phyloP scores from a whole-genome alignment of 768 basidiomycete genomes.

The Suillus placidus region DNA sequence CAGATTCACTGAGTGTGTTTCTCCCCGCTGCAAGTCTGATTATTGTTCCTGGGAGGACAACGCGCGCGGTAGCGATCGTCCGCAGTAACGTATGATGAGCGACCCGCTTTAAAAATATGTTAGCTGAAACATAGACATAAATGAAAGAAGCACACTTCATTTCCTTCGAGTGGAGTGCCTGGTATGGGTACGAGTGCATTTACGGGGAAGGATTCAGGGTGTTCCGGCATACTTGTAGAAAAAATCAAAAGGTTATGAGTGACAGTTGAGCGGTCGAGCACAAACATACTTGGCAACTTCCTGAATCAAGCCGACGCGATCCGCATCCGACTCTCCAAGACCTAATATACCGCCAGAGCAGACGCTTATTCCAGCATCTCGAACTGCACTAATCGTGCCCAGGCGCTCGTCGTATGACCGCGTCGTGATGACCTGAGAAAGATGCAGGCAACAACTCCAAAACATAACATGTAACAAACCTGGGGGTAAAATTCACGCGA shows the following conservation, averaged over 20 bases:
- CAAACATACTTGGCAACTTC: conserved; percentile 82
- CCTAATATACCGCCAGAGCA: conserved; percentile 97
- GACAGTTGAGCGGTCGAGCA: neutral
- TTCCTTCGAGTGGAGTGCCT: conserved; percentile 90
- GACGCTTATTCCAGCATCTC: conserved; percentile 94
- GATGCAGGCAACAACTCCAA: conserved; percentile 4
- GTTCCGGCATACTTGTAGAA: conserved; percentile 77
- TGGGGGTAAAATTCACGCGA: conserved; percentile 96
- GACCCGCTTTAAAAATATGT: conserved; percentile 58
- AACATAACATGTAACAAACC: conserved; percentile 43
- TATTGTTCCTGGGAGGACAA: conserved; percentile 89
- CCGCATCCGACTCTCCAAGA: conserved; percentile 86
- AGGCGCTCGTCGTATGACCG: conserved; percentile 93
- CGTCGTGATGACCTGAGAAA: conserved; percentile 85
- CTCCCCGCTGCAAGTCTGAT: conserved; percentile 95
- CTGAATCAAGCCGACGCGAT: conserved; percentile 91
- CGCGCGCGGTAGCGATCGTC: conserved; percentile 93
- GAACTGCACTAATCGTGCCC: conserved; percentile 86
- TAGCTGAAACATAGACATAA: conserved; percentile 9
- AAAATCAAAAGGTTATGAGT: conserved; percentile 7
- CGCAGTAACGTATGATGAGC: conserved; percentile 83
- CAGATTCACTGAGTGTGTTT: conserved; percentile 83
- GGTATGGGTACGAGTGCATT: conserved; percentile 96
- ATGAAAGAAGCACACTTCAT: conserved; percentile 59
- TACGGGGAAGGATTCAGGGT: conserved; percentile 99